Evolutionary conservation across 495 filamentous ascomycete species (phyloP).

Genomic region (Trichoderma gamsii): DNA sequence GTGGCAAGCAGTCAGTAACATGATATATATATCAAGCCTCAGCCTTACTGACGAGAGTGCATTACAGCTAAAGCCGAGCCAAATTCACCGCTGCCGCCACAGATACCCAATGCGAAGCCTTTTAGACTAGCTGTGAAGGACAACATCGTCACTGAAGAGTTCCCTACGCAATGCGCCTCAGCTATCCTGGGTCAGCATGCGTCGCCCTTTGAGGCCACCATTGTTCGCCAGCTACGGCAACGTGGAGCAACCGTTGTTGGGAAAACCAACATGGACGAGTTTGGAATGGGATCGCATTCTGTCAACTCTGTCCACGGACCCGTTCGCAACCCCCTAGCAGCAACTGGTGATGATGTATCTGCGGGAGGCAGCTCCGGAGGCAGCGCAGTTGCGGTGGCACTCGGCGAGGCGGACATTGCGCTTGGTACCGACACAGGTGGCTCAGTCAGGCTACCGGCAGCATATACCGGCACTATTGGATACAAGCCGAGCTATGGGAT

Average conservation of each 20-base stretch:
- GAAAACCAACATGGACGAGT: conserved; percentile 94
- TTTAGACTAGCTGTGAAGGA: conserved; percentile 71
- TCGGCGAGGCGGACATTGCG: conserved; percentile 64
- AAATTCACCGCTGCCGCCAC: background rate
- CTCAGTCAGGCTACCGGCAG: conserved; percentile 84
- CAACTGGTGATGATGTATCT: conserved; percentile 43
- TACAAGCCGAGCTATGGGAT: conserved; percentile 78
- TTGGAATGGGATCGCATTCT: conserved; percentile 95
- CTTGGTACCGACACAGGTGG: conserved; percentile 95
- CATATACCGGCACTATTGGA: conserved; percentile 80
- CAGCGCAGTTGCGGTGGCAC: conserved; percentile 79
- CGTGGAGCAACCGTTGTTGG: conserved; percentile 62
- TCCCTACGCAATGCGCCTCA: conserved; percentile 78
- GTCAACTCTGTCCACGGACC: conserved; percentile 65
- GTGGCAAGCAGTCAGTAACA: background rate
- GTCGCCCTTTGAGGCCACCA: conserved; percentile 80
- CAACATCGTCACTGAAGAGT: conserved; percentile 69
- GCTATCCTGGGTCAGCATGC: conserved; percentile 60
- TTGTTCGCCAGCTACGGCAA: conserved; percentile 57
- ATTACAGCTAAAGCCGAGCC: background rate
- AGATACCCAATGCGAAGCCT: background rate
- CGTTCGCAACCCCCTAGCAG: conserved; percentile 44
- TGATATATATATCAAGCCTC: background rate
- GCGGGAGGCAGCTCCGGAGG: conserved; percentile 92
- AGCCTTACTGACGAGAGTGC: background rate